Conservation (phyloP, 768 basidiomycete species). For the Lactarius hatsudake region DNA sequence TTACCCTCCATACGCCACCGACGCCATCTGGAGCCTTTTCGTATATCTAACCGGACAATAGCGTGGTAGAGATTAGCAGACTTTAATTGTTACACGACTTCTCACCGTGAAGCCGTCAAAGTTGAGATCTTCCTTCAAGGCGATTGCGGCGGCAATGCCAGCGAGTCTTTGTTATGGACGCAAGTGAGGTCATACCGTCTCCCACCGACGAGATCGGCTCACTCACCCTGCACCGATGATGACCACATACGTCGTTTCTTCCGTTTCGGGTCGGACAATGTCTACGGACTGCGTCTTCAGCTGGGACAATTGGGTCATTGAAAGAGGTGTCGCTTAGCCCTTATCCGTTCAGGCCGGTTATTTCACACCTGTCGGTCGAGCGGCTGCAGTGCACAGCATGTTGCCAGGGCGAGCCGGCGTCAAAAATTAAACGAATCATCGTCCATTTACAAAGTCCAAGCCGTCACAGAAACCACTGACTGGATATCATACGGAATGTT, state of each 20-base stretch:
- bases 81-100: not conserved
- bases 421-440: not conserved
- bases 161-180: constrained; percentile 25
- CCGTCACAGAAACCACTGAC: constrained; percentile 6
- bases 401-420: not conserved
- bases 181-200: not conserved
- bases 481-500: constrained; percentile 25
- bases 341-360: not conserved
- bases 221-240: constrained; percentile 34
- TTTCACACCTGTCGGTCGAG: not conserved
- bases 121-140: constrained; percentile 33
- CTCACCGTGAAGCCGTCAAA: constrained; percentile 35
- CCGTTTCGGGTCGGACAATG: constrained; percentile 17
- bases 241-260: constrained; percentile 22
- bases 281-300: not conserved
- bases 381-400: not conserved
- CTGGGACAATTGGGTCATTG: not conserved
- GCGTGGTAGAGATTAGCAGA: no score
- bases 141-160: constrained; percentile 35
- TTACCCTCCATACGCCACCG: constrained; percentile 34
- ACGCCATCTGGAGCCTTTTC: constrained; percentile 32
- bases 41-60: constrained; percentile 32
- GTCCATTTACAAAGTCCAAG: not conserved
- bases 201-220: not conserved
- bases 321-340: not conserved